Evolutionary conservation across 208 protist species (phyloP).

Genomic region (Trypanosoma melophagium): DNA sequence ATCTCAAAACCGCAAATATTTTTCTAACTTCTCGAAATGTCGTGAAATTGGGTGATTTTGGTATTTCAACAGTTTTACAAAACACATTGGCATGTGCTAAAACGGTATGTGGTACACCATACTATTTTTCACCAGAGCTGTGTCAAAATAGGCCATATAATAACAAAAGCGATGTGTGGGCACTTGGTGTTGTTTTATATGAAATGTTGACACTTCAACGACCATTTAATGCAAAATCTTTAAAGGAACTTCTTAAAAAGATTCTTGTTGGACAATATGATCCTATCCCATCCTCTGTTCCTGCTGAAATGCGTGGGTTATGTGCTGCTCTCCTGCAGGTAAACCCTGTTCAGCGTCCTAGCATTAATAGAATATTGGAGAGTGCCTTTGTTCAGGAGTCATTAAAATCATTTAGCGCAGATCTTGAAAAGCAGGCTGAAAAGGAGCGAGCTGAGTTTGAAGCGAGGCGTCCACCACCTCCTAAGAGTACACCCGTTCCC

Average conservation of each 20-base stretch:
- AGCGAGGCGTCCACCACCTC: conserved; percentile 14
- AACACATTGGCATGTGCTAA: conserved; percentile 91
- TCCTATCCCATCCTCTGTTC: conserved; percentile 75
- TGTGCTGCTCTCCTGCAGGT: conserved; percentile 83
- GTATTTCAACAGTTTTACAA: conserved; percentile 91
- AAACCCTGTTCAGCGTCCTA: conserved; percentile 77
- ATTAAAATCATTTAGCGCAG: conserved; percentile 75
- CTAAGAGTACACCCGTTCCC: conserved; percentile 18
- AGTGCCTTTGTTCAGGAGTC: conserved; percentile 82
- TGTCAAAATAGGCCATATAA: conserved; percentile 95
- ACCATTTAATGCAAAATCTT: conserved; percentile 85
- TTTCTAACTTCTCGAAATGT: conserved; percentile 88
- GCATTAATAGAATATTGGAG: conserved; percentile 89
- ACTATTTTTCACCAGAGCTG: conserved; percentile 96
- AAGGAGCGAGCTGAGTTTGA: conserved; percentile 82
- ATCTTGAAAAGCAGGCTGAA: conserved; percentile 84
- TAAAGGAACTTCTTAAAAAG: conserved; percentile 91
- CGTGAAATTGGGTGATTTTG: conserved; percentile 91
- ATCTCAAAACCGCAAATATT: conserved; percentile 91
- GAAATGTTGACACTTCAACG: conserved; percentile 88
- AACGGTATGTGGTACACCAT: conserved; percentile 95
- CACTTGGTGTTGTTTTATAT: conserved; percentile 91
- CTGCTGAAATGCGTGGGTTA: conserved; percentile 75
- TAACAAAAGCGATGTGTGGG: conserved; percentile 93
- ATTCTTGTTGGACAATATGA: conserved; percentile 87